A percentile compares a stretch with the other conserved stretches of the same genome.
Evolutionary conservation across 768 basidiomycete genomes (phyloP).

Genomic region (Leccinum ochraceum): DNA sequence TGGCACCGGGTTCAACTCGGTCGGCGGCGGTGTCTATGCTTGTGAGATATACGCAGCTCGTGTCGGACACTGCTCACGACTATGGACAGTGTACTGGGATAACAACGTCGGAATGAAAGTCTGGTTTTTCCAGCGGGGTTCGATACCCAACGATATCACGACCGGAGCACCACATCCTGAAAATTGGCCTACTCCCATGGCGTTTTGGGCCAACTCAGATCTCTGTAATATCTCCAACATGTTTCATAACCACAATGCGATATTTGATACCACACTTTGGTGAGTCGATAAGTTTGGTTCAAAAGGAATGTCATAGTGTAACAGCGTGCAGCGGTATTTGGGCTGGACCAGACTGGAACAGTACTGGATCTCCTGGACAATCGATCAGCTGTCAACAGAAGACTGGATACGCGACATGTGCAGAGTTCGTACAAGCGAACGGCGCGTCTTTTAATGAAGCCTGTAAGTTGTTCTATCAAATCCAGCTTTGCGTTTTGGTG

Average conservation of each 20-base stretch:
- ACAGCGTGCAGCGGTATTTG: constrained; percentile 70
- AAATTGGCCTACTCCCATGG: constrained; percentile 76
- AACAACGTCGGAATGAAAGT: constrained; percentile 77
- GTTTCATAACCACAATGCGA: constrained; percentile 74
- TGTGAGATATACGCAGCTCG: constrained; percentile 40
- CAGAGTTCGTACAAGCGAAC: constrained; percentile 69
- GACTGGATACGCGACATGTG: constrained; percentile 82
- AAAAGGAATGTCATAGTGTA: constrained; percentile 5
- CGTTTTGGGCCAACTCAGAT: constrained; percentile 69
- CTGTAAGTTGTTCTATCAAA: constrained; percentile 52
- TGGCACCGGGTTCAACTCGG: constrained; percentile 80
- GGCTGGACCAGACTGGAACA: constrained; percentile 80
- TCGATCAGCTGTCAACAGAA: constrained; percentile 79
- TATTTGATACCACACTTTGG: constrained; percentile 89
- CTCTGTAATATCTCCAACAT: constrained; percentile 75
- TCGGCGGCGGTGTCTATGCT: constrained; percentile 85
- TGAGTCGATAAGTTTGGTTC: constrained; percentile 30
- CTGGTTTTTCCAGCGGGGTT: constrained; percentile 77
- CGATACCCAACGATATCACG: constrained; percentile 76
- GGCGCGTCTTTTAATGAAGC: constrained; percentile 74
- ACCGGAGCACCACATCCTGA: constrained; percentile 70
- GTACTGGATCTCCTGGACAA: constrained; percentile 78
- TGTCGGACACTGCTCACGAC: neutral
- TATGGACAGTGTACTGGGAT: constrained; percentile 15
- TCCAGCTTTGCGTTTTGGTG: neutral